Evolutionary conservation across 257 asterid genomes (phyloP).

Genomic region (Penstemon davidsonii): DNA sequence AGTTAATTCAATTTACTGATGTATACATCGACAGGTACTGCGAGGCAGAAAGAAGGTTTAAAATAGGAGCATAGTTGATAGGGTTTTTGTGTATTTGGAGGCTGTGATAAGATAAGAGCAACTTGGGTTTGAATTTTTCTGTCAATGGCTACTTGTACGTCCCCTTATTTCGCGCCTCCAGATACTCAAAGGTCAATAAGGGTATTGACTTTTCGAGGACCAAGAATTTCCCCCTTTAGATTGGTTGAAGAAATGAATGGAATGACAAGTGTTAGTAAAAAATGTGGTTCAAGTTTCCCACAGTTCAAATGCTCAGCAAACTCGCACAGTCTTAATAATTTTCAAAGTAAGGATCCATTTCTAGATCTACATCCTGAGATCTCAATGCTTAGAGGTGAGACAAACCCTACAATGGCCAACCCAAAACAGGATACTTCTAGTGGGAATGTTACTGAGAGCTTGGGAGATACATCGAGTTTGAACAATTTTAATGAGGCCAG

Average conservation of each 20-base stretch:
- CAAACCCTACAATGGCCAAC: conserved; percentile 39
- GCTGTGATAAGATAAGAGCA: neutral
- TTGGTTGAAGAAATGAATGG: too few relatives aligned
- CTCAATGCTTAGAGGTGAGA: conserved; percentile 79
- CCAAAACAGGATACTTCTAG: conserved; percentile 51
- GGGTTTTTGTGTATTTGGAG: conserved; percentile 22
- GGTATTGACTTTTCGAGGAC: conserved; percentile 47
- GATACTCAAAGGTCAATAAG: conserved; percentile 53
- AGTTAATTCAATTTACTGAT: too few relatives aligned
- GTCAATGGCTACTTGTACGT: conserved; percentile 59
- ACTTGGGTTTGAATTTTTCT: conserved; percentile 22
- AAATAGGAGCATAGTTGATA: conserved; percentile 2
- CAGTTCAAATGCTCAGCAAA: conserved; percentile 62
- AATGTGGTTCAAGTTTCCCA: conserved; percentile 33
- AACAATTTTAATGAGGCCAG: conserved; percentile 73
- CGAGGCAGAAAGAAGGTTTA: neutral
- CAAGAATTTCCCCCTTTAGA: conserved; percentile 27
- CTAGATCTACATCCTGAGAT: conserved; percentile 84
- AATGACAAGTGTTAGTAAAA: conserved; percentile 34
- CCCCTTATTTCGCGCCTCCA: conserved; percentile 58
- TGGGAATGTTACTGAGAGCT: conserved; percentile 55
- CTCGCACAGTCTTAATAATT: conserved; percentile 57
- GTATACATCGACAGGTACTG: conserved; percentile 30
- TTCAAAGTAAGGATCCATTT: conserved; percentile 64
- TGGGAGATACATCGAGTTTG: conserved; percentile 43